These are phyloP conservation scores for Linaria vulgaris DNA, from an alignment of 257 asterid species.

Conservation along the genomic window DNA sequence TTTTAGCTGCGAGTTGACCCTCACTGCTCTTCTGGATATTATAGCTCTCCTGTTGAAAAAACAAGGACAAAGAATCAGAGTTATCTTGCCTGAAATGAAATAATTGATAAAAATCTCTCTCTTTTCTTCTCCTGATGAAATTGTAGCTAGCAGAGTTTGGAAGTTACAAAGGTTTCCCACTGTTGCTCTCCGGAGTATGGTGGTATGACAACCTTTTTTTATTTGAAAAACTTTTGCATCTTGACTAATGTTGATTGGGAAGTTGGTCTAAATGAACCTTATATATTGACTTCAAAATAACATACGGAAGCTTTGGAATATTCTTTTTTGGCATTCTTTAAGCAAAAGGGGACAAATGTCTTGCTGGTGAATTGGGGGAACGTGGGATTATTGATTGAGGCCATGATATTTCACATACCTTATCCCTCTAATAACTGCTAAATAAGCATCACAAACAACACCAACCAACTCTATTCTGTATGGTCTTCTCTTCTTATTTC, in stretches of 20 bases:
- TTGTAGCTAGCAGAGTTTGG: background rate
- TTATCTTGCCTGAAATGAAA: background rate
- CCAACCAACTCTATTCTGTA: conserved; percentile 92
- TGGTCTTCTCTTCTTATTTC: conserved; percentile 65
- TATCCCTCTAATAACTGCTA: conserved; percentile 86
- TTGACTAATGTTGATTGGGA: background rate
- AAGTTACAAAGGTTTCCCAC: background rate
- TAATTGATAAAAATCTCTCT: background rate
- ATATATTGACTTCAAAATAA: background rate
- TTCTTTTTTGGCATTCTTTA: background rate
- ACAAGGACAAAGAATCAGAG: conserved; percentile 5
- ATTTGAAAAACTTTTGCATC: background rate
- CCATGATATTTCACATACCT: conserved; percentile 42
- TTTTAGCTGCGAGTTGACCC: conserved; percentile 82
- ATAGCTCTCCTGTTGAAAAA: conserved; percentile 73
- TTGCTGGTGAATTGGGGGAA: background rate
- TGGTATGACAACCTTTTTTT: background rate
- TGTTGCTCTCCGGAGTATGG: background rate
- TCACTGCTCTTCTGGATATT: conserved; percentile 86
- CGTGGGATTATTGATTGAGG: background rate
- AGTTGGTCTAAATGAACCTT: background rate
- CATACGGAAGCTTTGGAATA: too few relatives aligned
- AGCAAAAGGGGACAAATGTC: background rate
- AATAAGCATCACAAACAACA: conserved; percentile 83
- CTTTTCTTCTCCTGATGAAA: background rate